Base-by-base conservation (phyloP, 306 rosid species). In the Prinsepia uniflora region DNA sequence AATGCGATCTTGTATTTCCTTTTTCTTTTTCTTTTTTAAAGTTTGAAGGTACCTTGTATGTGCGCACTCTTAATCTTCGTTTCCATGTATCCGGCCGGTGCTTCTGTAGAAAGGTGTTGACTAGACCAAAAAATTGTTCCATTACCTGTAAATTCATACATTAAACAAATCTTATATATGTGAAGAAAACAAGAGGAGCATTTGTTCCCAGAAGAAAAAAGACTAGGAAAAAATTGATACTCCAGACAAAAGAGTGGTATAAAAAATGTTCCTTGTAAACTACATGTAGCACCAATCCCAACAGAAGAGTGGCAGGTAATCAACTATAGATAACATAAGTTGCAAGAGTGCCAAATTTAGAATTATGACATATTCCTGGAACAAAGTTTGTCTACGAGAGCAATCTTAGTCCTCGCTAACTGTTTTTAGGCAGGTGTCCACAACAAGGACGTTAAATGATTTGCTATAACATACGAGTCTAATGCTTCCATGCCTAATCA, bases 121-220 rank as follows among this genome's bases (percentile, higher is more conserved):
- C 98, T 79, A 93, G 79, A 75, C 89, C 88, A 76, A 93, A 93
- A 84, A 90, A 90, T 54, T 93, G 98, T 75, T 93, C 97, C 98
- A 93, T 93, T 59, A 88, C 97, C 96, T 93, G 83, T 39, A 68
- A 60, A 67, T 19, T 56, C 74, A 65, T 78, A 30, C 36, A 30
- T 17, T 7, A 6, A 68, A 82, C 49, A 76, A 72, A 63, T 55
- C 56, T 71, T 66, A 39, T 42, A 53, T 19, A 39, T 8, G 20
- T 48, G 67, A 60, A 46, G 52, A 62, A 75, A 44, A 58, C 44
- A 61, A 65, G 30, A 18, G 60, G 20, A 68, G 30, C 14, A 48
- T 6, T 46, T 65, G 56, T 59, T 48, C 53, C 48, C 36, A 39
- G 18, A 34, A 52, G 62, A 7, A 39, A 10, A 12, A 17, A 10